Evolutionary conservation across 257 asterid genomes (phyloP).

Genomic region (Nicotiana tabacum): DNA sequence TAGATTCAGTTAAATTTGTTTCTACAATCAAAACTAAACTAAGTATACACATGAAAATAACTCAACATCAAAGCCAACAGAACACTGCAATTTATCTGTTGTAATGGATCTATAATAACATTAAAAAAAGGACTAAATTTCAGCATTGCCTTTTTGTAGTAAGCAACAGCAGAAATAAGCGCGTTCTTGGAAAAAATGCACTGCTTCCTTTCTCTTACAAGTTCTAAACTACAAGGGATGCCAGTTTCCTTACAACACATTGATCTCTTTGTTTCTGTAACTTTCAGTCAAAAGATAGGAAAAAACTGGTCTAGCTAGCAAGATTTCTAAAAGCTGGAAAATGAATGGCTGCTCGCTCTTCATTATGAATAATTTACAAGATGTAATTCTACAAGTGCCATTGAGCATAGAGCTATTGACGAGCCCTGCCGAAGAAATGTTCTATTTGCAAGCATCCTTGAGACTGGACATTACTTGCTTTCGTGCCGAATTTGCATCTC

Average conservation of each 20-base stretch:
- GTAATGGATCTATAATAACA: too few relatives aligned
- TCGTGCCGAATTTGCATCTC: slow-evolving; percentile 39
- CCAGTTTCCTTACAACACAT: not conserved
- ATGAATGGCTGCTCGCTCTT: not conserved
- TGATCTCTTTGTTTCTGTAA: not conserved
- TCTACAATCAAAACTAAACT: too few relatives aligned
- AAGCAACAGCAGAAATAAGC: too few relatives aligned
- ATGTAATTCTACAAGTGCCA: not conserved
- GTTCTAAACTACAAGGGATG: not conserved
- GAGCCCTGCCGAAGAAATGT: slow-evolving; percentile 68
- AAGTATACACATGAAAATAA: too few relatives aligned
- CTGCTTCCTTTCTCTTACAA: too few relatives aligned
- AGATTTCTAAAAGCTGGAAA: not conserved
- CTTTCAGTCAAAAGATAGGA: not conserved
- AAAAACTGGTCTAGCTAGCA: not conserved
- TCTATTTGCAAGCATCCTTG: slow-evolving; percentile 72
- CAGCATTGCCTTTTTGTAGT: too few relatives aligned
- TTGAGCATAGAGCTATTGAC: slow-evolving; percentile 19
- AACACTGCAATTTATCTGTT: too few relatives aligned
- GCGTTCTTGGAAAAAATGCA: too few relatives aligned
- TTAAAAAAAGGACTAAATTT: too few relatives aligned
- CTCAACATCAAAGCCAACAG: too few relatives aligned
- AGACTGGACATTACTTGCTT: slow-evolving; percentile 39
- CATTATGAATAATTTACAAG: not conserved
- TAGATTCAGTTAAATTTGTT: too few relatives aligned